Evolutionary conservation across 1,284 basidiomycete species (phyloP).

Genomic region (Polyporus tsugae): DNA sequence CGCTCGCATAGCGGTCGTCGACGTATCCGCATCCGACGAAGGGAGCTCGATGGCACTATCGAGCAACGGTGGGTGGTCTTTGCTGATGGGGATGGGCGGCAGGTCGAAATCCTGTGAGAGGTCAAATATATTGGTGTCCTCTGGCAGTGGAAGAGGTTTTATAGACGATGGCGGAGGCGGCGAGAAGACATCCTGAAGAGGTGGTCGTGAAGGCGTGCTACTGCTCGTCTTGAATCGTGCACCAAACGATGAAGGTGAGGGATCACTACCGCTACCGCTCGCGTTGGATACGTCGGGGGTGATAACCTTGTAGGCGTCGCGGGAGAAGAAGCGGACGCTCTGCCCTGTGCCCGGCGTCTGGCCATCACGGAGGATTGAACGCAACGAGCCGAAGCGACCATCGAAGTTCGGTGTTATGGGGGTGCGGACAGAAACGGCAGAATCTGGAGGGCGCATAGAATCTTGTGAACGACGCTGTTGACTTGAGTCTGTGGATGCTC

Average conservation of each 20-base stretch:
- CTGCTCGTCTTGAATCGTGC: slow-evolving; percentile 25
- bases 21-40: slow-evolving; percentile 43
- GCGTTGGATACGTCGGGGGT: slow-evolving; percentile 68
- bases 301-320: slow-evolving; percentile 67
- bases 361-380: slow-evolving; percentile 74
- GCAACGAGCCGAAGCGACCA: slow-evolving; percentile 52
- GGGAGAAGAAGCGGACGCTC: slow-evolving; percentile 78
- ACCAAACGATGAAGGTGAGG: slow-evolving; percentile 33
- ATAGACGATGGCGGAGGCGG: slow-evolving; percentile 41
- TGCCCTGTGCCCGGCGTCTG: slow-evolving; percentile 78
- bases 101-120: slow-evolving; percentile 58
- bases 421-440: slow-evolving; percentile 29
- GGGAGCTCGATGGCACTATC: slow-evolving; percentile 52
- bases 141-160: slow-evolving; percentile 44
- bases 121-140: slow-evolving; percentile 59
- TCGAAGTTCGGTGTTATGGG: slow-evolving; percentile 43
- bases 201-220: slow-evolving; percentile 37
- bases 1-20: slow-evolving; percentile 14
- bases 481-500: slow-evolving; percentile 44
- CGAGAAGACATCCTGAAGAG: slow-evolving; percentile 43
- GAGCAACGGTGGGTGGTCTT: slow-evolving; percentile 48
- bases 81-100: slow-evolving; percentile 53
- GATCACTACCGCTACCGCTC: slow-evolving; percentile 48
- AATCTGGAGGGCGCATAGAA: slow-evolving; percentile 29
- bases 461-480: slow-evolving; percentile 38